Conservation (phyloP, 106 monocot genomes). For the Chionographis japonica region DNA sequence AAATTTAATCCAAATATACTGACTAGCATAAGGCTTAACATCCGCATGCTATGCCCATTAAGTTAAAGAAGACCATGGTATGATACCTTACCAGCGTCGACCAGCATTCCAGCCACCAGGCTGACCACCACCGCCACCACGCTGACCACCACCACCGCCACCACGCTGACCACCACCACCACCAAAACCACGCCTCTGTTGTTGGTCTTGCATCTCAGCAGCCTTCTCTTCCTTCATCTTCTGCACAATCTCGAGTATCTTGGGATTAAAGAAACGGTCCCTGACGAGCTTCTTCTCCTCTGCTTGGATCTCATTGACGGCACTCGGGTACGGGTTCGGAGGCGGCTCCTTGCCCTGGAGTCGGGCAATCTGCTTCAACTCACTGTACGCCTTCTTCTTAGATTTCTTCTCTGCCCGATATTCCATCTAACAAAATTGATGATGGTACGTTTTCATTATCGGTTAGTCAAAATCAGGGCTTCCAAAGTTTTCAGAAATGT, state of each 20-base stretch:
- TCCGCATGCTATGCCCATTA: too few relatives aligned
- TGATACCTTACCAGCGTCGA: too few relatives aligned
- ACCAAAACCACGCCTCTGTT: neutral
- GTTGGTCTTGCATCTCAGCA: constrained; percentile 3
- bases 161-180: too few relatives aligned
- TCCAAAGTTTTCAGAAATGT: too few relatives aligned
- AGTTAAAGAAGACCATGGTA: too few relatives aligned
- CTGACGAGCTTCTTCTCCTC: constrained; percentile 34
- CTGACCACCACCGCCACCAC: neutral
- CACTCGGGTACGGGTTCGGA: constrained; percentile 33
- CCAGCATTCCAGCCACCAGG: neutral
- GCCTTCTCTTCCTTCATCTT: constrained; percentile 42
- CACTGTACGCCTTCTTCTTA: constrained; percentile 81
- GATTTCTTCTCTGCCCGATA: constrained; percentile 72
- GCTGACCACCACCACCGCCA: neutral
- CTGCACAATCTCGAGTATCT: constrained; percentile 32
- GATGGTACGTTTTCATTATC: neutral
- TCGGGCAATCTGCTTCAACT: constrained; percentile 61
- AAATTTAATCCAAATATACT: too few relatives aligned
- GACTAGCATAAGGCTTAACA: too few relatives aligned
- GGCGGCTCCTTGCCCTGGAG: constrained; percentile 68
- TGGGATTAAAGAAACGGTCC: constrained; percentile 41
- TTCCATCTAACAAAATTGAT: constrained; percentile 57
- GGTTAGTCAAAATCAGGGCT: too few relatives aligned
- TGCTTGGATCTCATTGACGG: constrained; percentile 49